Evolutionary conservation across 768 basidiomycete species (phyloP).

Genomic region (Rhodosporidiobolus odoratus): DNA sequence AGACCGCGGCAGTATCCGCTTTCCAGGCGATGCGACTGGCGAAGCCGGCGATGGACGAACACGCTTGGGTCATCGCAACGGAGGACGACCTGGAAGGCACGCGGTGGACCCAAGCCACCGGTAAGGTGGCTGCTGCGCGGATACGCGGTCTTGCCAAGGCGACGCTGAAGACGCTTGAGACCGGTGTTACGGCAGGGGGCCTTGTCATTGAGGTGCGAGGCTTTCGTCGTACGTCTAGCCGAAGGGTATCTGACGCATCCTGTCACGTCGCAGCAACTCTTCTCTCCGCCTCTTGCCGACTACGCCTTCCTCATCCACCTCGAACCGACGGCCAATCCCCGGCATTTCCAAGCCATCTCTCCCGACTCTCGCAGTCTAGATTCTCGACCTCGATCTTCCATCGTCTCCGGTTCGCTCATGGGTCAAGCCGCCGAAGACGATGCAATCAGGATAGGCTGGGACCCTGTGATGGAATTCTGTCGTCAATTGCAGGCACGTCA

Average conservation of each 20-base stretch:
- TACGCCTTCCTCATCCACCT: conserved; percentile 82
- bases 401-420: conserved; percentile 29
- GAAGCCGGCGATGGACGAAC: conserved; percentile 48
- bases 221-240: neutral
- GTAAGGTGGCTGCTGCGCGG: conserved; percentile 66
- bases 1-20: conserved; percentile 43
- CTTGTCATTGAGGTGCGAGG: conserved; percentile 59
- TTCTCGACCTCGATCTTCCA: conserved; percentile 3
- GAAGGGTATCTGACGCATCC: neutral
- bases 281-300: conserved; percentile 72
- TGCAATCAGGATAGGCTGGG: conserved; percentile 61
- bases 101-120: conserved; percentile 68
- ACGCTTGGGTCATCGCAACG: conserved; percentile 72
- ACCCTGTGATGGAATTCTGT: conserved; percentile 66
- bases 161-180: conserved; percentile 59
- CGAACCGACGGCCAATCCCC: conserved; percentile 59
- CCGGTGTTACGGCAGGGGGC: conserved; percentile 53
- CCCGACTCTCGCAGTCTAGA: conserved; percentile 54
- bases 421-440: conserved; percentile 43
- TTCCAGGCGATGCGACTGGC: conserved; percentile 45
- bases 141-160: conserved; percentile 69
- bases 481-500: conserved; percentile 64
- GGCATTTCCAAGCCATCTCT: conserved; percentile 67
- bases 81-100: conserved; percentile 67
- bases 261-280: conserved; percentile 60